phyloP scores from a whole-genome alignment of 1,284 basidiomycete genomes.

The Golubevia pallescens region DNA sequence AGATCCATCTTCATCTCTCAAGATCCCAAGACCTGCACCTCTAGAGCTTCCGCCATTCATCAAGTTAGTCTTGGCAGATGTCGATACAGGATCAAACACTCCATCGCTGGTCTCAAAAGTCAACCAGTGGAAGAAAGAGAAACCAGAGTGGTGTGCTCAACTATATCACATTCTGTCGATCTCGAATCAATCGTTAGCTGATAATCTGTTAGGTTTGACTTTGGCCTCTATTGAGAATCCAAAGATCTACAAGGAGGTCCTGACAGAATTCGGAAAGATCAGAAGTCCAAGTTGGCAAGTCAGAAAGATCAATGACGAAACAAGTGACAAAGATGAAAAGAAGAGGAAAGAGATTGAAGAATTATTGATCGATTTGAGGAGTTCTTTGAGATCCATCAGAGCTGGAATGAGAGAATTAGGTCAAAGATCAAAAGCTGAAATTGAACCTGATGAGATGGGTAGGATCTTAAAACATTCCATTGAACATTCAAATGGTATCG shows the following conservation, averaged over 20 bases:
- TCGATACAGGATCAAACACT: slow-evolving; percentile 59
- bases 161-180: slow-evolving; percentile 50
- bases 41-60: slow-evolving; percentile 50
- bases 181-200: slow-evolving; percentile 50
- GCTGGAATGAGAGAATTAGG: slow-evolving; percentile 87
- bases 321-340: too few species aligned
- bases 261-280: slow-evolving; percentile 49
- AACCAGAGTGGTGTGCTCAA: slow-evolving; percentile 47
- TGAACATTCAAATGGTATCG: slow-evolving; percentile 75
- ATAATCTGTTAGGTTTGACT: slow-evolving; percentile 41
- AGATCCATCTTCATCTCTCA: background rate
- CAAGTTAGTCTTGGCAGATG: slow-evolving; percentile 53
- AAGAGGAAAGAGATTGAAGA: slow-evolving; percentile 1
- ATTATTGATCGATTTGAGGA: slow-evolving; percentile 40
- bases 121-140: slow-evolving; percentile 39
- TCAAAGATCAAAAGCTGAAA: slow-evolving; percentile 77
- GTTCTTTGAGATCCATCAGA: slow-evolving; percentile 73
- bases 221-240: slow-evolving; percentile 36
- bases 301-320: too few species aligned
- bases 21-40: slow-evolving; percentile 32
- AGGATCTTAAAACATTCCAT: slow-evolving; percentile 81
- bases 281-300: slow-evolving; percentile 12
- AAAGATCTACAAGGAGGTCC: slow-evolving; percentile 41
- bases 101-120: slow-evolving; percentile 57
- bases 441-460: slow-evolving; percentile 90